These are phyloP conservation scores for Backusella parvicylindrica DNA, from an alignment of 192 early-diverging fungal species.

Conservation along the genomic window DNA sequence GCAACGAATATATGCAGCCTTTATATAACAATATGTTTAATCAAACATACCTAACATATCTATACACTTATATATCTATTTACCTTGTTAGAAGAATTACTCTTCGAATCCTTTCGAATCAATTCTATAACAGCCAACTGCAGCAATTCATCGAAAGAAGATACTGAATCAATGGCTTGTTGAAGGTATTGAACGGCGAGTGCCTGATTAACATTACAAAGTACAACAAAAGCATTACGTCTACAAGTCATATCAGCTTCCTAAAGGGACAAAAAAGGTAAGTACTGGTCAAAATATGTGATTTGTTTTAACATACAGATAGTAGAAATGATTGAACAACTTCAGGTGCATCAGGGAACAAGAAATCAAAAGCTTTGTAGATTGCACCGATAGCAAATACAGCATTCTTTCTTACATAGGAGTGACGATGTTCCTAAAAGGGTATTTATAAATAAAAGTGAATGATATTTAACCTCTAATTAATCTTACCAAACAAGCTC, in stretches of 20 bases:
- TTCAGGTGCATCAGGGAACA: slow-evolving; percentile 96
- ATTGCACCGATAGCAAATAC: slow-evolving; percentile 89
- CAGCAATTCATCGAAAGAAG: slow-evolving; percentile 84
- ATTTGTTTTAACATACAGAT: slow-evolving; percentile 31
- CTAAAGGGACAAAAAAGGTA: slow-evolving; percentile 23
- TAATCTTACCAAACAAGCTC: slow-evolving; percentile 74
- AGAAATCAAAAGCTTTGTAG: slow-evolving; percentile 83
- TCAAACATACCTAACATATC: background rate
- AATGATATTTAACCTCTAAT: too few species aligned
- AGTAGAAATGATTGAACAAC: slow-evolving; percentile 69
- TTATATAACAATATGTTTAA: slow-evolving; percentile 39
- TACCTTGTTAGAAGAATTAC: slow-evolving; percentile 81
- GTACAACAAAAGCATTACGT: slow-evolving; percentile 90
- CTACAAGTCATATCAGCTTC: slow-evolving; percentile 92
- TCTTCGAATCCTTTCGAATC: slow-evolving; percentile 88
- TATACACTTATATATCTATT: too few species aligned
- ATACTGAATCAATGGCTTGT: slow-evolving; percentile 69
- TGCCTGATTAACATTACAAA: slow-evolving; percentile 71
- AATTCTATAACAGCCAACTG: slow-evolving; percentile 94
- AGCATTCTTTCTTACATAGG: slow-evolving; percentile 98
- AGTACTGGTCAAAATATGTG: background rate
- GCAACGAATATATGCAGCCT: slow-evolving; percentile 90
- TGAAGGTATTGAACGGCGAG: slow-evolving; percentile 86
- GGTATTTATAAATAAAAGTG: background rate
- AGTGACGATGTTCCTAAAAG: slow-evolving; percentile 83